phyloP scores from a whole-genome alignment of 768 basidiomycete genomes.

The Tylopilus vinaceipallidus region DNA sequence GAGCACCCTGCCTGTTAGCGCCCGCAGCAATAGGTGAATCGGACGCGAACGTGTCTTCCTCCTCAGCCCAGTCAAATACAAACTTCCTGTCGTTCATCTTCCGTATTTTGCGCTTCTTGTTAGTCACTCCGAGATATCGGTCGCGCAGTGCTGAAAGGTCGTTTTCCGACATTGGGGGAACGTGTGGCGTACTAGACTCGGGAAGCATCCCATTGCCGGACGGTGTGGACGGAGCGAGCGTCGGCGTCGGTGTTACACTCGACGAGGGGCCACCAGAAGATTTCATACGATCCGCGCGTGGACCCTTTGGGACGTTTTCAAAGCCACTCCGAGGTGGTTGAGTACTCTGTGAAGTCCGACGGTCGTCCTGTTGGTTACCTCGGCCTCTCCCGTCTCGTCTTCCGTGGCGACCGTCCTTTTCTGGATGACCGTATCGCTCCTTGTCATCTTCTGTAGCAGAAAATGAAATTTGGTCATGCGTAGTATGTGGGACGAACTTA shows the following conservation, averaged over 20 bases:
- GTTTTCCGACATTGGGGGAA: conserved; percentile 71
- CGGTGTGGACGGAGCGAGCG: conserved; percentile 49
- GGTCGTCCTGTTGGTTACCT: conserved; percentile 38
- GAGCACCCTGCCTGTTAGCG: conserved; percentile 73
- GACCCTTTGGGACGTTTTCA: conserved; percentile 79
- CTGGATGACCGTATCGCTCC: conserved; percentile 47
- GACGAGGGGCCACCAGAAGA: conserved; percentile 31
- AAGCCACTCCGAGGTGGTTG: conserved; percentile 44
- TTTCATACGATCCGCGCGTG: conserved; percentile 71
- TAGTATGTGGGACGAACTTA: conserved; percentile 12
- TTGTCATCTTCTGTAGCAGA: conserved; percentile 44
- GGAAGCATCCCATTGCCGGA: conserved; percentile 28
- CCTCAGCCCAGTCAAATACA: conserved; percentile 98
- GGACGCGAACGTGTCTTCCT: conserved; percentile 87
- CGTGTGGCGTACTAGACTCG: conserved; percentile 40
- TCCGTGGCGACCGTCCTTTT: conserved; percentile 45
- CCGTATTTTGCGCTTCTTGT: conserved; percentile 90
- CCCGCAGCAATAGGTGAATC: conserved; percentile 74
- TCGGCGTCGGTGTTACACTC: conserved; percentile 45
- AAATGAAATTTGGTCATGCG: conserved; percentile 4
- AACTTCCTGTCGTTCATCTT: conserved; percentile 97
- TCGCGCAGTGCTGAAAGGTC: conserved; percentile 85
- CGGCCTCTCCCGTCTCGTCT: conserved; percentile 40
- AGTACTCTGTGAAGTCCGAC: conserved; percentile 32
- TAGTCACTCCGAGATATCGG: conserved; percentile 91